Base-by-base conservation (phyloP, 129 eudicot genomes). In the Artemisia tridentata region DNA sequence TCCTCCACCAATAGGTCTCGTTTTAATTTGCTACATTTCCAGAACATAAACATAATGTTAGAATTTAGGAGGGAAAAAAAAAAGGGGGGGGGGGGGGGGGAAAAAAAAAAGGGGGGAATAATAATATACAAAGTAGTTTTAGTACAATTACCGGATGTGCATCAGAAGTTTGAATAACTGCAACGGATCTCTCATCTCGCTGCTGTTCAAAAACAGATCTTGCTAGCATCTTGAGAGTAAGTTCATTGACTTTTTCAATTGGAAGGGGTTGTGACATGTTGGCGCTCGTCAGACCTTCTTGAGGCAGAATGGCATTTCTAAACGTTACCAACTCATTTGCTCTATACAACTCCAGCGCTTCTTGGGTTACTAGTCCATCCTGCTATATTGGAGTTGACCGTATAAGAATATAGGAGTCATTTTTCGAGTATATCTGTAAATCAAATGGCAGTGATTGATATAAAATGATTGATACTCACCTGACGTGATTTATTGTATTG, bases 21-120 rank as follows among this genome's bases (percentile, higher is more conserved):
- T 2, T 60, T 60, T 46, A 60, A 25, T 60, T 60, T 60, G 65
- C 65, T 60, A 27, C 7, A 60, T 60, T 60, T 27, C 9, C 11
- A 60, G 17, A 27, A 60, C 65, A 60, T 5, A 60, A 25, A 27
- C 9, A 21, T 60, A 25, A 27, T 12, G 18, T 59, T 59, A 59
- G 65, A 4, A 11, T 59, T 25, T 1, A 59, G 8, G 12, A 12
- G 1, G 1, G 1, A 21, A 21, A 21, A 21, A 25, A 10, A 11
- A 20, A 25, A 21, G 38, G n/a, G n/a, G n/a, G n/a, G n/a, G n/a
- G n/a, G n/a, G n/a, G n/a, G n/a, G n/a, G n/a, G n/a, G n/a, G n/a
- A n/a, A n/a, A n/a, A n/a, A n/a, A n/a, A n/a, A n/a, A n/a, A n/a
- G n/a, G n/a, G n/a, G n/a, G n/a, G n/a, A n/a, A n/a, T n/a, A n/a